phyloP scores from a whole-genome alignment of 2,329 filamentous ascomycete genomes.

The Claviceps sorghi region DNA sequence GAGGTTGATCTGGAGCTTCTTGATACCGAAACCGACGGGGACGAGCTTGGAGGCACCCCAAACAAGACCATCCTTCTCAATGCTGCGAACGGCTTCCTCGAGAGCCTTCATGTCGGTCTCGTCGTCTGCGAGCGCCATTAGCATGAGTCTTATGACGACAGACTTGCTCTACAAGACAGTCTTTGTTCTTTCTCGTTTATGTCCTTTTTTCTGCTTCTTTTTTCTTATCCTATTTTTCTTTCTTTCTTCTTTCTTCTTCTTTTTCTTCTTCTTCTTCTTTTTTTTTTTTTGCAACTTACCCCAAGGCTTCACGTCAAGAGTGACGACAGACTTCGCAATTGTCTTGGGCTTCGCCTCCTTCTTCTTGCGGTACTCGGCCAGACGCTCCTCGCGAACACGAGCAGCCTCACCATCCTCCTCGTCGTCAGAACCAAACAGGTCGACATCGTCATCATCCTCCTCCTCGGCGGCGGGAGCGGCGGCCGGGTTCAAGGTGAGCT shows the following conservation, averaged over 20 bases:
- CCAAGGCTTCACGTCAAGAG: slow-evolving; percentile 96
- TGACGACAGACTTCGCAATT: slow-evolving; percentile 90
- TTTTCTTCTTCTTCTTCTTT: background rate
- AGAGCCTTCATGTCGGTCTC: slow-evolving; percentile 83
- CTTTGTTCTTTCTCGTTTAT: too few relatives aligned
- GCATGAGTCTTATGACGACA: background rate
- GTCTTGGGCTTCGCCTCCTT: slow-evolving; percentile 88
- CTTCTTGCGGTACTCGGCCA: slow-evolving; percentile 92
- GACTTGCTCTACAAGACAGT: background rate
- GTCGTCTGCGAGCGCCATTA: slow-evolving; percentile 44
- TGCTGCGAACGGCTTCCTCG: slow-evolving; percentile 64
- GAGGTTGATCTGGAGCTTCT: slow-evolving; percentile 97
- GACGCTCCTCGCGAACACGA: slow-evolving; percentile 70
- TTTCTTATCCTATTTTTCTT: too few relatives aligned
- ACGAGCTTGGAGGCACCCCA: slow-evolving; percentile 91
- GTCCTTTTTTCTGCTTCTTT: too few relatives aligned
- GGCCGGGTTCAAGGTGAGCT: slow-evolving; percentile 71
- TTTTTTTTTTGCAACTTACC: slow-evolving; percentile 39
- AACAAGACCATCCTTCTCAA: slow-evolving; percentile 85
- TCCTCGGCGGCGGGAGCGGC: slow-evolving; percentile 57
- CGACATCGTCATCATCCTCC: slow-evolving; percentile 72
- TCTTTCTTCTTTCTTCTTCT: too few relatives aligned
- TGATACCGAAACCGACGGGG: slow-evolving; percentile 90
- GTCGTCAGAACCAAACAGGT: slow-evolving; percentile 84
- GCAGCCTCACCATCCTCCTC: slow-evolving; percentile 86